Base-by-base conservation (phyloP, 1,284 basidiomycete species). In the Cutaneotrichosporon spelunceum region DNA sequence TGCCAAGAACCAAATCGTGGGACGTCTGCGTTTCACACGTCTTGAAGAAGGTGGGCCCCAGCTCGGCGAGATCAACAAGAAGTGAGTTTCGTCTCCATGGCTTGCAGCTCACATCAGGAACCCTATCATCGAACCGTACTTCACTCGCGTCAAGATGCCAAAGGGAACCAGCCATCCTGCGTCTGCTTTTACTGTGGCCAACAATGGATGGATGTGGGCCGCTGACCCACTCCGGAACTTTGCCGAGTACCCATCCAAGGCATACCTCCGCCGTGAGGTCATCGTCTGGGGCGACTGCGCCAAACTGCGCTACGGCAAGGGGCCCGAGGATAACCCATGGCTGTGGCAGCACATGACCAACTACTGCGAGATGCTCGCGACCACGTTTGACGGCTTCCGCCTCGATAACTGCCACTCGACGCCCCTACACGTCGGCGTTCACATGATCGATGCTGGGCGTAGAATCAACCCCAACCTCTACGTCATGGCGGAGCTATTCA, bases 361-460 rank as follows among this genome's bases (percentile, higher is more conserved):
- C 57, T 97, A 97, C 69, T 90, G 93, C 62, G 84, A 84, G 57
- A 83, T 83, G 21, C 87, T 93, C 49, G 95, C 95, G 0, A 81
- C 80, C 45, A 84, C 85, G 10, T 99, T 97, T 74, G 88, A 96
- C 66, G 95, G 95, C 8, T 96, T 99, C 84, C 86, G 96, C 26
- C 89, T 99, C 70, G 95, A 99, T 79, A 99, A 99, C 76, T 96
- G 93, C 71, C 95, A 99, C 79, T 98, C 95, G 16, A 99, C 95
- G 0, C 96, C 95, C 7, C 81, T 98, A 52, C 87, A 92, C 68
- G 93, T 98, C 21, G 95, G 94, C n/a, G 88, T 89, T 16, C 83
- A 84, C 60, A 88, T 99, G 81, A 87, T 99, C 33, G 96, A 99
- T 73, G 87, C 88, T 10, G 95, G 94, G 6, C 85, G 96, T 45